Evolutionary conservation across 805 yeast genomes (phyloP).

Genomic region (Komagataella mondaviorum): DNA sequence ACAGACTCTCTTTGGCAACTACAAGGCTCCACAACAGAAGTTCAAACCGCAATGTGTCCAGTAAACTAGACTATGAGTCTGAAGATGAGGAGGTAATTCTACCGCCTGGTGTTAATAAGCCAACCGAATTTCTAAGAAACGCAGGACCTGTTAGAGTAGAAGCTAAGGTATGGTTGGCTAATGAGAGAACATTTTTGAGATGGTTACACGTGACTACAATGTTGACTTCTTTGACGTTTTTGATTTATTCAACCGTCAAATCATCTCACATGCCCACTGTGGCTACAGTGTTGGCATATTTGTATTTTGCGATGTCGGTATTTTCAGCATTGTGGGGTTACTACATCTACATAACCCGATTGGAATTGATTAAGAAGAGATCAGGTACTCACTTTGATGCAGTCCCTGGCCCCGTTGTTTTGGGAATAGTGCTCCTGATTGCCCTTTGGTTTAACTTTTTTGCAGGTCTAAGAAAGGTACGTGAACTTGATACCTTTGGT

Average conservation of each 20-base stretch:
- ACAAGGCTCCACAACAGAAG: constrained; percentile 8
- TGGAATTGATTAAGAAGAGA: constrained; percentile 63
- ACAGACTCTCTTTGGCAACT: constrained; percentile 2
- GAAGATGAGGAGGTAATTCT: constrained; percentile 79
- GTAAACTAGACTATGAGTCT: constrained; percentile 36
- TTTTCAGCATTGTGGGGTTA: constrained; percentile 90
- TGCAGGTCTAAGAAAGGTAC: constrained; percentile 33
- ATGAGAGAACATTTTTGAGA: constrained; percentile 91
- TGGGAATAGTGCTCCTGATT: constrained; percentile 53
- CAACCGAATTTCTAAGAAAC: constrained; percentile 66
- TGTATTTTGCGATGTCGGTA: constrained; percentile 68
- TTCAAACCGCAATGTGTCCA: constrained; percentile 11
- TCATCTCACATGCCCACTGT: constrained; percentile 48
- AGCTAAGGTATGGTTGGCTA: constrained; percentile 97
- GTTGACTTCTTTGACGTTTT: constrained; percentile 73
- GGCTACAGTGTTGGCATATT: constrained; percentile 62
- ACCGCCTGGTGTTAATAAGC: constrained; percentile 85
- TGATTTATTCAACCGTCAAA: constrained; percentile 65
- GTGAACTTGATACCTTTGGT: background rate
- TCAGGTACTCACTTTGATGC: constrained; percentile 84
- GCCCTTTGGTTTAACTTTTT: constrained; percentile 64
- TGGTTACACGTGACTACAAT: constrained; percentile 88
- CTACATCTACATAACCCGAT: constrained; percentile 55
- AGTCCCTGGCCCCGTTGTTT: constrained; percentile 74
- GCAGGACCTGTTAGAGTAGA: constrained; percentile 90